Evolutionary conservation across 441 rosid species (phyloP).

Genomic region (Adansonia madagascariensis): DNA sequence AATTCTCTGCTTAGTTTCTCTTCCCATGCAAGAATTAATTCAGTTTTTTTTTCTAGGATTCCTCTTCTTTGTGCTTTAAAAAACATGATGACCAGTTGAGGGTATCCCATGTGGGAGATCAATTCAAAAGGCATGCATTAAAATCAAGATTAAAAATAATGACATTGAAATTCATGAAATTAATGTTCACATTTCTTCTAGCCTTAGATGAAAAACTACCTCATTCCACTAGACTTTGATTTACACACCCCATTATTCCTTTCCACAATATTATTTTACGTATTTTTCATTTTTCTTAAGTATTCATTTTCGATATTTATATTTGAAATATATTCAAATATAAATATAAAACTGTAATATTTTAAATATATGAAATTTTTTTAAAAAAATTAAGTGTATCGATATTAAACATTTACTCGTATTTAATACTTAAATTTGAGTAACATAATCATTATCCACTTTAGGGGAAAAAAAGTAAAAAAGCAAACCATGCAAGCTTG

Average conservation of each 20-base stretch:
- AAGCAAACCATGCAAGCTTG: not conserved
- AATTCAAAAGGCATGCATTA: conserved; percentile 28
- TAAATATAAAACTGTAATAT: too few relatives aligned
- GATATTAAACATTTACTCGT: too few relatives aligned
- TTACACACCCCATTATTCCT: not conserved
- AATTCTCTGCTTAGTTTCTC: conserved; percentile 21
- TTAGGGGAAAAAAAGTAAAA: not conserved
- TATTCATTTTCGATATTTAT: too few relatives aligned
- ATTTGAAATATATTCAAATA: too few relatives aligned
- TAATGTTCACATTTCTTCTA: not conserved
- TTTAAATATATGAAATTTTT: too few relatives aligned
- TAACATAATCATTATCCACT: too few relatives aligned
- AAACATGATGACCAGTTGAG: conserved; percentile 24
- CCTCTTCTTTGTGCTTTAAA: conserved; percentile 20
- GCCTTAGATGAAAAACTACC: conserved; percentile 18
- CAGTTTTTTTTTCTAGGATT: conserved; percentile 15
- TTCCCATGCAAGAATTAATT: conserved; percentile 24
- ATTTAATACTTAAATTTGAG: too few relatives aligned
- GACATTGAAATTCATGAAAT: conserved; percentile 19
- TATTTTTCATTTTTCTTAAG: too few relatives aligned
- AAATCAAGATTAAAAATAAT: conserved; percentile 14
- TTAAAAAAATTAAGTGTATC: too few relatives aligned
- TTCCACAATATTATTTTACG: not conserved
- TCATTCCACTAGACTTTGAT: not conserved
- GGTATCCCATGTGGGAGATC: conserved; percentile 30